Conservation (phyloP, 257 asterid species). For the Mitragyna speciosa region DNA sequence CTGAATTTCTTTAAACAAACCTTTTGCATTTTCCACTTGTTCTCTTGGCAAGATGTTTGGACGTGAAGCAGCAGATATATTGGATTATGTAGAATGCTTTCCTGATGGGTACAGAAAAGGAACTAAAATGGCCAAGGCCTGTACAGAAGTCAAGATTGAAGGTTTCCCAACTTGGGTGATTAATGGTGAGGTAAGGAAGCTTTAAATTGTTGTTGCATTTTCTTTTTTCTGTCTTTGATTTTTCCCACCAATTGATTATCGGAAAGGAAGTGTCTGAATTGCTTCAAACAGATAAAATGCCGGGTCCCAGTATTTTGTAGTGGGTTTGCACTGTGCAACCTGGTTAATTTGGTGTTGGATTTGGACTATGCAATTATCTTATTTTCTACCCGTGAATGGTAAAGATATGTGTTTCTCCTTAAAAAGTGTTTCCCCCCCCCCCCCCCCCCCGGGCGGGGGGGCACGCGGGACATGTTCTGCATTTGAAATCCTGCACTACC, state of each 20-base stretch:
- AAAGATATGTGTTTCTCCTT: no score
- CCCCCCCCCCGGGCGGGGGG: no score
- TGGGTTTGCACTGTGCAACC: no score
- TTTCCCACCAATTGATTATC: neutral
- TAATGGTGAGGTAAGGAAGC: constrained; percentile 62
- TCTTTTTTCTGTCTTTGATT: neutral
- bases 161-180: constrained; percentile 86
- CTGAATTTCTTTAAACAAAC: neutral
- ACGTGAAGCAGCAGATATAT: constrained; percentile 66
- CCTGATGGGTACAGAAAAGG: constrained; percentile 74
- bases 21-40: constrained; percentile 1
- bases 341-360: no score
- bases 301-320: no score
- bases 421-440: no score
- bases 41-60: constrained; percentile 65
- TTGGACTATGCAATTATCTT: no score
- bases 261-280: neutral
- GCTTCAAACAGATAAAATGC: neutral
- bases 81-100: constrained; percentile 85
- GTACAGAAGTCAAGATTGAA: constrained; percentile 53
- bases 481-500: no score
- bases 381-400: no score
- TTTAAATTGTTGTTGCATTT: no score
- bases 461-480: no score
- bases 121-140: constrained; percentile 61